phyloP scores from a whole-genome alignment of 257 asterid genomes.

The Primulina eburnea region DNA sequence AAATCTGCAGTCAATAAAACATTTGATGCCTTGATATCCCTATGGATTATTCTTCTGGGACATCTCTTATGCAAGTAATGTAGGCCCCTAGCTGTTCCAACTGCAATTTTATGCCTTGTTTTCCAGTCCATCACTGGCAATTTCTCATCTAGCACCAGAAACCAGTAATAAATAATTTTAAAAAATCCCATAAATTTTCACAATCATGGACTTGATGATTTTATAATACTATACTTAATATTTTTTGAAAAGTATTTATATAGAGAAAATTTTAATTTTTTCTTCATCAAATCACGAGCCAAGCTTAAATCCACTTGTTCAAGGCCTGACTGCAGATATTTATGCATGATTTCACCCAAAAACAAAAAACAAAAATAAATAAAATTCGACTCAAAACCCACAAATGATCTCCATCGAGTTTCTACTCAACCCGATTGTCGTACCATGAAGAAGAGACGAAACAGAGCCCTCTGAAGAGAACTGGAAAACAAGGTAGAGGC shows the following conservation, averaged over 20 bases:
- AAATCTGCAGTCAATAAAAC: constrained; percentile 60
- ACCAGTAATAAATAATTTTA: neutral
- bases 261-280: too few relatives aligned
- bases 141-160: constrained; percentile 53
- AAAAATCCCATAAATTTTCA: neutral
- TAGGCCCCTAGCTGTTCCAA: constrained; percentile 82
- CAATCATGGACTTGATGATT: too few relatives aligned
- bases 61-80: constrained; percentile 85
- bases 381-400: too few relatives aligned
- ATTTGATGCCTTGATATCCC: constrained; percentile 83
- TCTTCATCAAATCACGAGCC: too few relatives aligned
- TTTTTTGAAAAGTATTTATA: too few relatives aligned
- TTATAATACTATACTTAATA: too few relatives aligned
- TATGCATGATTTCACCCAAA: too few relatives aligned
- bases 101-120: constrained; percentile 80
- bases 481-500: constrained; percentile 85
- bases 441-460: constrained; percentile 88
- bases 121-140: constrained; percentile 67
- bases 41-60: too few relatives aligned
- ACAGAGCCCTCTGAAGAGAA: constrained; percentile 89
- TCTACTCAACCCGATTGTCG: neutral
- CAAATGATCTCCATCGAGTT: too few relatives aligned
- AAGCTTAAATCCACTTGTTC: too few relatives aligned
- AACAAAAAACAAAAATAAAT: too few relatives aligned
- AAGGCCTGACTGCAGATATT: too few relatives aligned